These are phyloP conservation scores for Eragrostis tef DNA, from an alignment of 202 grass and related monocot species.

Conservation along the genomic window DNA sequence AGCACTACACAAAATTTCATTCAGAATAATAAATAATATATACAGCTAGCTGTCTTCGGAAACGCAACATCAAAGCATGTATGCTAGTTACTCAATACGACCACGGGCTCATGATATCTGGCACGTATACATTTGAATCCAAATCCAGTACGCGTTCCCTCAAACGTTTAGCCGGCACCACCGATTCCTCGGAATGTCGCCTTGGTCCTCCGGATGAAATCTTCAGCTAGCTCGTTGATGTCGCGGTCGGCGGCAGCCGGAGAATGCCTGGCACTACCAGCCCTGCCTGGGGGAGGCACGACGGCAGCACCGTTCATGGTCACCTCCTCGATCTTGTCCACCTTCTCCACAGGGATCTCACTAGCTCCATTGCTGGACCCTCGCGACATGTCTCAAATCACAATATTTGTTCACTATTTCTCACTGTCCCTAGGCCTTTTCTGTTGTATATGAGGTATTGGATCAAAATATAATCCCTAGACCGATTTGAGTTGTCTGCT, in stretches of 20 bases:
- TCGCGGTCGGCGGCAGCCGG: background rate
- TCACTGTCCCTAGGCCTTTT: background rate
- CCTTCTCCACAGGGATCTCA: slow-evolving; percentile 25
- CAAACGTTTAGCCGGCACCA: background rate
- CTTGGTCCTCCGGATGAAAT: slow-evolving; percentile 33
- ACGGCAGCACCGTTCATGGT: no score
- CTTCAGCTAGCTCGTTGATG: slow-evolving; percentile 12
- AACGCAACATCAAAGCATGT: no score
- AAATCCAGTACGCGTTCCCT: background rate
- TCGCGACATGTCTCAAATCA: slow-evolving; percentile 1
- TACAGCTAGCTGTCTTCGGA: no score
- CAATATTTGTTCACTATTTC: background rate
- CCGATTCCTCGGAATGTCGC: background rate
- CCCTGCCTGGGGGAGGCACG: background rate
- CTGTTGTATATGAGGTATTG: background rate
- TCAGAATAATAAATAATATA: no score
- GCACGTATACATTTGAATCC: no score
- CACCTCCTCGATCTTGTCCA: slow-evolving; percentile 5
- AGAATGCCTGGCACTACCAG: background rate
- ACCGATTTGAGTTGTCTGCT: background rate
- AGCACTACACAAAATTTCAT: no score
- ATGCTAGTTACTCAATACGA: no score
- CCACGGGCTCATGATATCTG: no score
- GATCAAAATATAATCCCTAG: background rate
- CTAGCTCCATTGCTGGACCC: background rate